phyloP scores from a whole-genome alignment of 2,329 filamentous ascomycete species.

The Orbilia ellipsospora region DNA sequence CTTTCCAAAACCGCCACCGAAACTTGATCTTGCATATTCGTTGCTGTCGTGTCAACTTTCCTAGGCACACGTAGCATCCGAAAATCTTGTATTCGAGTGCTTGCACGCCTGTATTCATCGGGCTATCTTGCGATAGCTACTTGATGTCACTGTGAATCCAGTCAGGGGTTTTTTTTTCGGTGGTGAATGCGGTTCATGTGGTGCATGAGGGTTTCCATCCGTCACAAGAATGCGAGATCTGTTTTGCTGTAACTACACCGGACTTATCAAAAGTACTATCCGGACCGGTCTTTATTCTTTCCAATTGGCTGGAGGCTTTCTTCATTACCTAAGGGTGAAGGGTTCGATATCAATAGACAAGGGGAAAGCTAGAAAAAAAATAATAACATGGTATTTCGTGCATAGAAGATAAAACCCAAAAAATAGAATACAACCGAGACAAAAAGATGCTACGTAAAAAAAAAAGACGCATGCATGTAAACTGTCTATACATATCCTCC shows the following conservation, averaged over 20 bases:
- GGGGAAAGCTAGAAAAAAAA: background rate
- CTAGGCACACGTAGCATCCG: slow-evolving; percentile 54
- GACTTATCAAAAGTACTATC: background rate
- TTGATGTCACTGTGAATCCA: background rate
- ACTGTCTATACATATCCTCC: slow-evolving; percentile 46
- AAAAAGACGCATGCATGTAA: too few relatives aligned
- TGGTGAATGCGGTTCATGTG: background rate
- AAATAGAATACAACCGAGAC: background rate
- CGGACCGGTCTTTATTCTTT: background rate
- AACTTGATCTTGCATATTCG: slow-evolving; percentile 54
- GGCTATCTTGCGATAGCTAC: too few relatives aligned
- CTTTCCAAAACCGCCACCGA: slow-evolving; percentile 20
- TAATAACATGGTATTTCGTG: background rate
- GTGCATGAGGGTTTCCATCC: background rate
- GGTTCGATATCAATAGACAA: background rate
- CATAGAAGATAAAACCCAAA: background rate
- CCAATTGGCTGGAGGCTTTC: background rate
- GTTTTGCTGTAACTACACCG: slow-evolving; percentile 38
- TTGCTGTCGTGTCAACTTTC: slow-evolving; percentile 46
- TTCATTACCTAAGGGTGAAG: background rate
- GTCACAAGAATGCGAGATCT: slow-evolving; percentile 44
- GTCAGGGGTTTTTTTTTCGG: background rate
- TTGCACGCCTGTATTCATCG: slow-evolving; percentile 18
- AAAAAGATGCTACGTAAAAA: background rate
- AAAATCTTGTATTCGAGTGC: slow-evolving; percentile 55